Conservation (phyloP, 352 stramenopile genomes). For the Pythium chondricola region DNA sequence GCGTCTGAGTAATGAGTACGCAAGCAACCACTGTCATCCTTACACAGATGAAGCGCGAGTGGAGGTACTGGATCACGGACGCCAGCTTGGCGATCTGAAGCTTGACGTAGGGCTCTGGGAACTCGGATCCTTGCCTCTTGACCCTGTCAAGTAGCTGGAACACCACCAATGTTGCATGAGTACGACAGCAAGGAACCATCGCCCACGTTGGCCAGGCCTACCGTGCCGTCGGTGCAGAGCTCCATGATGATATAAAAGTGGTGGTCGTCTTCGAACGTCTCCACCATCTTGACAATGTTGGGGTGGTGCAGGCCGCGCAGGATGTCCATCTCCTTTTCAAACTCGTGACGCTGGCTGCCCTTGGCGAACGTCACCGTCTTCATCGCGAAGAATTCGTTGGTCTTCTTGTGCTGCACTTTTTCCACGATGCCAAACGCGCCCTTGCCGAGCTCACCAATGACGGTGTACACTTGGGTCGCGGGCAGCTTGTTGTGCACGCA, state of each 20-base stretch:
- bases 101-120: constrained; percentile 52
- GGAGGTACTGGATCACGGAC: constrained; percentile 77
- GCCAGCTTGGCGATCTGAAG: constrained; percentile 51
- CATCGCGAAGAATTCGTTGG: constrained; percentile 66
- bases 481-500: constrained; percentile 65
- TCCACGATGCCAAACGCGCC: constrained; percentile 74
- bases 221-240: constrained; percentile 56
- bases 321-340: constrained; percentile 77
- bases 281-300: constrained; percentile 75
- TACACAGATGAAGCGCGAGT: constrained; percentile 78
- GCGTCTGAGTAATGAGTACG: too few relatives aligned
- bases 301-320: constrained; percentile 68
- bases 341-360: constrained; percentile 55
- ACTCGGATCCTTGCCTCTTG: constrained; percentile 37
- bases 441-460: constrained; percentile 51
- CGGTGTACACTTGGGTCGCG: constrained; percentile 36
- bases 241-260: constrained; percentile 88
- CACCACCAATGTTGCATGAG: not conserved
- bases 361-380: constrained; percentile 68
- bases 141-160: constrained; percentile 53
- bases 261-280: constrained; percentile 69
- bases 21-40: too few relatives aligned
- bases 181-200: not conserved
- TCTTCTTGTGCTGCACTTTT: constrained; percentile 63
- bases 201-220: constrained; percentile 12